phyloP scores from a whole-genome alignment of 1,139 yeast species.

The Debaryomycetaceae sp. region DNA sequence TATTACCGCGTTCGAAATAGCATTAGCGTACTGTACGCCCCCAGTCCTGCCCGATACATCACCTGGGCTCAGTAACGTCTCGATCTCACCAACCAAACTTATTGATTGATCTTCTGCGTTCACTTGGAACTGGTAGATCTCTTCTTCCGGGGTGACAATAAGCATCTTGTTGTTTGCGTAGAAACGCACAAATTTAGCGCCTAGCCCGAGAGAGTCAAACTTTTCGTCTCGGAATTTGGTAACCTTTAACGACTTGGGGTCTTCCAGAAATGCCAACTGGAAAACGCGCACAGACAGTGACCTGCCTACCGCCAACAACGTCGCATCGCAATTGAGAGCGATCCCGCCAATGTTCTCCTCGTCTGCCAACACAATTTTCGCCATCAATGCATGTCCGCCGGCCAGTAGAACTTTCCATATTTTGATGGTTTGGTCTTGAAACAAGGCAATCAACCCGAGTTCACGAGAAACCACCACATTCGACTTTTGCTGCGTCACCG shows the following conservation, averaged over 20 bases:
- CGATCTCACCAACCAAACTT: conserved; percentile 29
- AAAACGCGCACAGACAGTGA: conserved; percentile 61
- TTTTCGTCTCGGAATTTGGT: conserved; percentile 42
- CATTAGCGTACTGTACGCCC: conserved; percentile 25
- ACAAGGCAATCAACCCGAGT: conserved; percentile 50
- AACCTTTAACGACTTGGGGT: conserved; percentile 30
- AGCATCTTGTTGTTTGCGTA: conserved; percentile 36
- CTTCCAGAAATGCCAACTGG: conserved; percentile 27
- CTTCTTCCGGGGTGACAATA: conserved; percentile 57
- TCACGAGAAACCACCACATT: conserved; percentile 41
- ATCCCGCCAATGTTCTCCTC: conserved; percentile 75
- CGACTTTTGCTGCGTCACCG: conserved; percentile 52
- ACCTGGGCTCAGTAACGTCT: conserved; percentile 16
- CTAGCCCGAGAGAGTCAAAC: conserved; percentile 34
- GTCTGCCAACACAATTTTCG: conserved; percentile 57
- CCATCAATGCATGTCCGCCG: conserved; percentile 37
- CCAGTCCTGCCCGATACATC: conserved; percentile 3
- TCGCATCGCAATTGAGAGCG: conserved; percentile 56
- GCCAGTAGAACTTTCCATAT: conserved; percentile 57
- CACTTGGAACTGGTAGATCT: conserved; percentile 40
- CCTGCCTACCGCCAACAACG: conserved; percentile 62
- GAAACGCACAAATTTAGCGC: conserved; percentile 46
- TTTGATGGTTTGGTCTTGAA: conserved; percentile 77
- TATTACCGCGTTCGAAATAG: conserved; percentile 41
- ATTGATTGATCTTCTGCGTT: conserved; percentile 13